Conservation (phyloP, 257 asterid species). For the Datura wrightii region DNA sequence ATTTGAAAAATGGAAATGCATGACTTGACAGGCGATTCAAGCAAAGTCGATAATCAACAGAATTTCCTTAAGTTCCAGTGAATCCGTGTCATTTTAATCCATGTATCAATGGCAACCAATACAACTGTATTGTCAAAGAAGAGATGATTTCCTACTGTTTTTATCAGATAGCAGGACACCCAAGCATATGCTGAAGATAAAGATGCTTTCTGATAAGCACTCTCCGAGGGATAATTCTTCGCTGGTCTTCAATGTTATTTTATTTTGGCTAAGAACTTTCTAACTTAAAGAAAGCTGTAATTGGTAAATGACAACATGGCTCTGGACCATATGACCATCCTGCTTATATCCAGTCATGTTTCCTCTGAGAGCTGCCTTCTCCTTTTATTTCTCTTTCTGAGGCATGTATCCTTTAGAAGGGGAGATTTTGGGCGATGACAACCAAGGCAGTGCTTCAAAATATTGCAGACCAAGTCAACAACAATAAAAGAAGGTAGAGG, state of each 20-base stretch:
- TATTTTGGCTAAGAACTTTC: neutral
- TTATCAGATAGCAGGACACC: conserved; percentile 25
- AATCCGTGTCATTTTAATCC: conserved; percentile 10
- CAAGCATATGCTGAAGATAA: conserved; percentile 8
- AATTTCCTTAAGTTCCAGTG: neutral
- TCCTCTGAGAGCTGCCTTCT: neutral
- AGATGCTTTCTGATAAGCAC: conserved; percentile 2
- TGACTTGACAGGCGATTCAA: neutral
- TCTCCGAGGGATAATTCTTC: neutral
- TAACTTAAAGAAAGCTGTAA: neutral
- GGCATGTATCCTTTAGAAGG: neutral
- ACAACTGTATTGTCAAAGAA: neutral
- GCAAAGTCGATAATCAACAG: neutral
- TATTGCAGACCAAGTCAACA: neutral
- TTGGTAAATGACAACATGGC: neutral
- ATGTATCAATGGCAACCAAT: neutral
- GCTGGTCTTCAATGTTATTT: conserved; percentile 13
- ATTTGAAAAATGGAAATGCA: neutral
- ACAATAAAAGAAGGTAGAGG: neutral
- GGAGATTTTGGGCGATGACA: conserved; percentile 17
- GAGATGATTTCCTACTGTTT: neutral
- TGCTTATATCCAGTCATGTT: conserved; percentile 22
- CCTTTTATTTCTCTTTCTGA: conserved; percentile 19
- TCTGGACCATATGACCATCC: conserved; percentile 27
- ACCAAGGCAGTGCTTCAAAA: neutral